These are phyloP conservation scores for Podaxis sp. DNA, from an alignment of 768 basidiomycete genomes.

Conservation along the genomic window DNA sequence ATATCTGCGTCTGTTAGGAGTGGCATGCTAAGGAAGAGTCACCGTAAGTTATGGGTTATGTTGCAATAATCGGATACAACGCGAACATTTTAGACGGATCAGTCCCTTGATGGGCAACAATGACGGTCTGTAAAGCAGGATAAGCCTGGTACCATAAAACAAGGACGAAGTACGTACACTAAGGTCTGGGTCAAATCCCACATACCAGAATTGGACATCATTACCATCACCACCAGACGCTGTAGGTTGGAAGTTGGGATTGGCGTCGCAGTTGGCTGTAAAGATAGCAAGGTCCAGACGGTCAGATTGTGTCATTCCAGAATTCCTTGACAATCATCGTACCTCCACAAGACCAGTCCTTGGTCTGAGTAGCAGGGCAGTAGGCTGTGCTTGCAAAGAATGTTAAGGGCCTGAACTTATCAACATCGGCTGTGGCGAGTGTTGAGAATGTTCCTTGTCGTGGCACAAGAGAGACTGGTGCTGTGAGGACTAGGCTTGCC, in stretches of 20 bases:
- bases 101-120: constrained; percentile 36
- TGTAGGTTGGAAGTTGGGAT: constrained; percentile 44
- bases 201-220: constrained; percentile 45
- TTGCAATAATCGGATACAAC: not conserved
- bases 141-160: not conserved
- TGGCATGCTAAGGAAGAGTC: constrained; percentile 34
- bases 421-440: constrained; percentile 38
- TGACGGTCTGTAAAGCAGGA: constrained; percentile 26
- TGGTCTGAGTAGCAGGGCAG: constrained; percentile 40
- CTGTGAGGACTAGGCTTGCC: constrained; percentile 17
- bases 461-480: constrained; percentile 23
- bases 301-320: constrained; percentile 44
- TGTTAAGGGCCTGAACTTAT: constrained; percentile 43
- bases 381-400: constrained; percentile 49
- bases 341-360: constrained; percentile 53
- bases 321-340: constrained; percentile 17
- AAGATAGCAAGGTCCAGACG: not conserved
- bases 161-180: constrained; percentile 16
- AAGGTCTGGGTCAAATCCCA: constrained; percentile 39
- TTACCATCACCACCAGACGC: constrained; percentile 51
- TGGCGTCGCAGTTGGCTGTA: constrained; percentile 45
- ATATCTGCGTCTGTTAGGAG: constrained; percentile 51
- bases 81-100: constrained; percentile 19
- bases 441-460: constrained; percentile 29
- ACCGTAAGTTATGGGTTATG: not conserved